These are phyloP conservation scores for Mucor circinelloides DNA, from an alignment of 371 early-diverging fungal species.

Conservation along the genomic window DNA sequence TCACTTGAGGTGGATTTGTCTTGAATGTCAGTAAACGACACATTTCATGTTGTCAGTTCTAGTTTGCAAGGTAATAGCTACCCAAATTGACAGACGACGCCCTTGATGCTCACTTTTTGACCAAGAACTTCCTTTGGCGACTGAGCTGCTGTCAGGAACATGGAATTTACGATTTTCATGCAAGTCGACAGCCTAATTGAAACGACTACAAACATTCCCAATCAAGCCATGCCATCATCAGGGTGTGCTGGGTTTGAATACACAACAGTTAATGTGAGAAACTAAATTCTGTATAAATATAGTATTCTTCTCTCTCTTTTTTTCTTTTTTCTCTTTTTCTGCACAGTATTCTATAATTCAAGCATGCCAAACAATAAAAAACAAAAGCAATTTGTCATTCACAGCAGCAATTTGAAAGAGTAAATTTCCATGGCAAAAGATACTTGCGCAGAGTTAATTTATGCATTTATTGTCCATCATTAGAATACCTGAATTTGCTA, in stretches of 20 bases:
- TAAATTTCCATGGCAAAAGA: neutral
- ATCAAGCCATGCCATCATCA: too few species aligned
- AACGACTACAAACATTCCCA: too few species aligned
- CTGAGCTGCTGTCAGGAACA: too few species aligned
- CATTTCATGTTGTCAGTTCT: too few species aligned
- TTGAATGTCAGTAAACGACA: too few species aligned
- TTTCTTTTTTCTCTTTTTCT: neutral
- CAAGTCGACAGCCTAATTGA: too few species aligned
- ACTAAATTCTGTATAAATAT: neutral
- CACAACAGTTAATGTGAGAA: neutral
- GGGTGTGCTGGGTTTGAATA: neutral
- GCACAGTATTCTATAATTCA: neutral
- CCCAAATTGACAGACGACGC: too few species aligned
- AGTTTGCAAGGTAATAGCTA: too few species aligned
- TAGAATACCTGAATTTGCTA: conserved; percentile 33
- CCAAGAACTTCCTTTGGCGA: too few species aligned
- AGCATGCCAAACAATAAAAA: neutral
- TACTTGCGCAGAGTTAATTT: neutral
- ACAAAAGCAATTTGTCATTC: neutral
- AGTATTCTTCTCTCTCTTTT: neutral
- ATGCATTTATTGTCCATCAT: neutral
- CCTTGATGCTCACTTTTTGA: too few species aligned
- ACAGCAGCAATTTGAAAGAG: neutral
- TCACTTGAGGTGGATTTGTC: too few species aligned
- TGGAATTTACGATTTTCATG: too few species aligned